phyloP scores from a whole-genome alignment of 2,329 filamentous ascomycete species.

The Exserohilum rostratum region DNA sequence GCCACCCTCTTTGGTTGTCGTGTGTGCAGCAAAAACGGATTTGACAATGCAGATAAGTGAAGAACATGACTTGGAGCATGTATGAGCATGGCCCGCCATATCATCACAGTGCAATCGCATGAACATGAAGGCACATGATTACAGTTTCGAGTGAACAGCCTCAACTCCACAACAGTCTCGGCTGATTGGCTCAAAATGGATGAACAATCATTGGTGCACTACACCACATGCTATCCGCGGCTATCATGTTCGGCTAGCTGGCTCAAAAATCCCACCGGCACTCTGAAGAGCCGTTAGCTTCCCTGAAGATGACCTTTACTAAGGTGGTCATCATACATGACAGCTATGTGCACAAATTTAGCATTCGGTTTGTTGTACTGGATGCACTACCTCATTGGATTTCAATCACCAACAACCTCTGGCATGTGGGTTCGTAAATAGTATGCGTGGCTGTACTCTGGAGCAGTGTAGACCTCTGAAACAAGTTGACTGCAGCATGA shows the following conservation, averaged over 20 bases:
- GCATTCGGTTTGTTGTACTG: not conserved
- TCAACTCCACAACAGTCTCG: not conserved
- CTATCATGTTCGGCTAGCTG: not conserved
- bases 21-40: not conserved
- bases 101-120: not conserved
- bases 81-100: not conserved
- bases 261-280: not conserved
- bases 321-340: not conserved
- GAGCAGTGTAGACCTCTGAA: constrained; percentile 11
- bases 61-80: not conserved
- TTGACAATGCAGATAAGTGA: not conserved
- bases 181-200: not conserved
- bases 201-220: not conserved
- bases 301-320: not conserved
- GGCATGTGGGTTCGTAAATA: constrained; percentile 6
- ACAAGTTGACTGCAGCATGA: constrained; percentile 21
- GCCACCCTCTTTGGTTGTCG: not conserved
- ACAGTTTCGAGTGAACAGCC: not conserved
- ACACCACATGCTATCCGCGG: not conserved
- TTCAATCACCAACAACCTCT: not conserved
- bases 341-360: not conserved
- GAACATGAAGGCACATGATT: not conserved
- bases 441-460: constrained; percentile 7
- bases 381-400: not conserved
- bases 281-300: not conserved